Evolutionary conservation across 169 alveolate genomes (phyloP), one percentile per base, ranked within the genome.

Genomic region (Plasmodium billcollinsi): DNA sequence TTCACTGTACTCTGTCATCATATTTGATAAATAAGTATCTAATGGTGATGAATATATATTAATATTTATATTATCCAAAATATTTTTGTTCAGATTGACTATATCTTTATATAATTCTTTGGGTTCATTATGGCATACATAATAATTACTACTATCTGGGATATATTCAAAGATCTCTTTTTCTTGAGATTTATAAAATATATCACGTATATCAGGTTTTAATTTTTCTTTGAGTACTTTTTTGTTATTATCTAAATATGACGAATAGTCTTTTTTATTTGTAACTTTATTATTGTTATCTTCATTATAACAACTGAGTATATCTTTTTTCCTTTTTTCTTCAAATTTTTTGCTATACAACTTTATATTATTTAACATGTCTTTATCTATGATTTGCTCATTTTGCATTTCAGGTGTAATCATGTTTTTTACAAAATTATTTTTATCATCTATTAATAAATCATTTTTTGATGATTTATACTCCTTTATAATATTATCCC

Each of bases 1-100:
- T 43, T 18, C 15, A 54, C 43, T 65, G 9, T 33, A 33, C 45
- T 33, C 45, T 8, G 70, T 26, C 24, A 69, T 14, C 72, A 70
- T 70, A 73, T 67, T 83, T 15, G 91, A 83, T 56, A 83, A 39
- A 47, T 83, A 83, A 24, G 91, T 83, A 18, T 83, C 73, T 71
- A 83, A 62, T 6, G 91, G 91, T 1, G 91, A 83, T n/a, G 91
- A 52, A 69, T 83, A 83, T 83, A 83, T 83, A 52, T 83, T 70
- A 67, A 59, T 62, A 54, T 70, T 83, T 39, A 83, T 83, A 54
- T 83, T 83, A 47, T 83, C 85, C 20, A 83, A 39, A 83, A 83
- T 69, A 67, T 83, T 62, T 43, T 67, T 83, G 61, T 83, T 83
- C 73, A 83, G 54, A 18, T 59, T 69, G 8, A 83, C 91, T 54